Conservation (phyloP, 2,329 filamentous ascomycete species). For the Dothideomycetes sp. region DNA sequence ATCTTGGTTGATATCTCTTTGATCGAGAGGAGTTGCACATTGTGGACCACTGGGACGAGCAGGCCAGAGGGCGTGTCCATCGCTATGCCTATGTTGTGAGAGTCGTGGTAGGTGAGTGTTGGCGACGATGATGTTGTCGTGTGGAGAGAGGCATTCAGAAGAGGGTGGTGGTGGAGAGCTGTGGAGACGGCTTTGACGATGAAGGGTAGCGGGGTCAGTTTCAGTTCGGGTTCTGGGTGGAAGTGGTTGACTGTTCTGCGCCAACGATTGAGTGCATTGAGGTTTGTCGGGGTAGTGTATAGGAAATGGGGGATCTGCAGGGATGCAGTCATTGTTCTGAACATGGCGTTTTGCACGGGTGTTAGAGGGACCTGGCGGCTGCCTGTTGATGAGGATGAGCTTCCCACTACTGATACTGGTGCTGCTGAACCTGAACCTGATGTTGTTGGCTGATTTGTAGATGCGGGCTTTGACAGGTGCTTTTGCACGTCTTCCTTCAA, state of each 20-base stretch:
- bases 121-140: slow-evolving; percentile 53
- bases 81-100: slow-evolving; percentile 91
- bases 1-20: slow-evolving; percentile 69
- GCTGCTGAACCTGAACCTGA: slow-evolving; percentile 18
- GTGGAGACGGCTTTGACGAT: slow-evolving; percentile 92
- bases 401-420: too few relatives aligned
- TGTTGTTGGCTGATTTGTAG: slow-evolving; percentile 23
- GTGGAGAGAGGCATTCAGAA: slow-evolving; percentile 81
- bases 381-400: too few relatives aligned
- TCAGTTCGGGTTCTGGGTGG: slow-evolving; percentile 29
- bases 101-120: slow-evolving; percentile 62
- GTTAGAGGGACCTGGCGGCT: too few relatives aligned
- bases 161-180: slow-evolving; percentile 67
- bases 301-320: slow-evolving; percentile 89
- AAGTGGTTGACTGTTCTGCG: slow-evolving; percentile 63
- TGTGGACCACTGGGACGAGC: slow-evolving; percentile 81
- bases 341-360: slow-evolving; percentile 82
- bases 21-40: slow-evolving; percentile 69
- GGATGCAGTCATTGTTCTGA: slow-evolving; percentile 92
- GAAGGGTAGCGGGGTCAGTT: slow-evolving; percentile 86
- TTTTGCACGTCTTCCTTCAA: slow-evolving; percentile 78
- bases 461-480: slow-evolving; percentile 15
- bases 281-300: slow-evolving; percentile 82
- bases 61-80: slow-evolving; percentile 88
- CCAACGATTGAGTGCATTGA: slow-evolving; percentile 61